Evolutionary conservation across 2,329 filamentous ascomycete species (phyloP), one percentile per base, ranked within the genome.

Genomic region (Parasarocladium wereldwijsianum): DNA sequence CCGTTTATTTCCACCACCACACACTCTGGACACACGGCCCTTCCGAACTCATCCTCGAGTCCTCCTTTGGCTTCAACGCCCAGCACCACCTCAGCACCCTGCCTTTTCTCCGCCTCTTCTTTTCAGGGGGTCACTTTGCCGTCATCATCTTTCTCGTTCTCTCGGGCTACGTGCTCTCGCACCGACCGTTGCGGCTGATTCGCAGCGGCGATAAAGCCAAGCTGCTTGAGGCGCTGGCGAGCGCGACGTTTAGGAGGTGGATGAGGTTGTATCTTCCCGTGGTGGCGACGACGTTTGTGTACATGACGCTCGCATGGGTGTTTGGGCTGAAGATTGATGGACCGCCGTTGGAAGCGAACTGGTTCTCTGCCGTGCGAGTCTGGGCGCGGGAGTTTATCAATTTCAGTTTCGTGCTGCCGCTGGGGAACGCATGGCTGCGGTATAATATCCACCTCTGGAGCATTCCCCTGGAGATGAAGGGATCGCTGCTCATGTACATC

Each of bases 1-100:
- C 78, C 17, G 75, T 80, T 10, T 79, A 77, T 46, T 57, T 64
- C 39, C 67, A 74, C 31, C 70, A 76, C 45, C 62, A 76, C 44
- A 50, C 66, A 38, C 46, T 70, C 5, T 74, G 69, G 69, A 60
- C 58, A 25, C 73, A 71, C 46, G 53, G 44, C 33, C 49, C 45
- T 17, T 45, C 36, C 2, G 40, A 46, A 17, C 15, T 23, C 5
- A 41, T 43, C 1, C 51, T 73, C n/a, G 66, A 73, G 39, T 62
- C 62, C 25, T 58, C 58, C 6, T 77, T 58, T 36, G 60, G 66
- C 21, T 62, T 64, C 40, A 42, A 63, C 1, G 51, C 56, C 36
- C 49, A 58, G 26, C 54, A 65, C 45, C 50, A 65, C 44, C 50
- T 75, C 37, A 50, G 52, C 38, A 45, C 59, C 0, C 54, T 81